Conservation (phyloP, 2,329 filamentous ascomycete species). For the Trichoderma koningiopsis region DNA sequence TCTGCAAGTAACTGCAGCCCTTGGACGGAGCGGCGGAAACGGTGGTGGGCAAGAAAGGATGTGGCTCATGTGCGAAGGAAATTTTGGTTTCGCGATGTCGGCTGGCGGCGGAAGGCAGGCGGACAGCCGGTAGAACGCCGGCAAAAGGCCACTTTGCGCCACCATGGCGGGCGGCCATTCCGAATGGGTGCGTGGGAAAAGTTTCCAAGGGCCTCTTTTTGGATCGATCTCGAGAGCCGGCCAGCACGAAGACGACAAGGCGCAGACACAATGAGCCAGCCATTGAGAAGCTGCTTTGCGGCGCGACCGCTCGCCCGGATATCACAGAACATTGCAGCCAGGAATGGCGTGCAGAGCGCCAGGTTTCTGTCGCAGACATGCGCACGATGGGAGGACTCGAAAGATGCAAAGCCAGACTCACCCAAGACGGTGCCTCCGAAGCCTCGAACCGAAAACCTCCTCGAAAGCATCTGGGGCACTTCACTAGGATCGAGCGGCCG, state of each 20-base stretch:
- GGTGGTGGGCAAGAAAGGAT: conserved; percentile 30
- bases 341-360: conserved; percentile 31
- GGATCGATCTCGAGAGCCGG: not conserved
- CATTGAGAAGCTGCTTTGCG: conserved; percentile 47
- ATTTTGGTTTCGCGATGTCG: conserved; percentile 46
- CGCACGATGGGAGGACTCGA: conserved; percentile 34
- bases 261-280: conserved; percentile 48
- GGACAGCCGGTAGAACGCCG: conserved; percentile 42
- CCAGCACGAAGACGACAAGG: conserved; percentile 25
- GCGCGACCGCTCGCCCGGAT: conserved; percentile 43
- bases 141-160: conserved; percentile 34
- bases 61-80: conserved; percentile 36
- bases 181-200: conserved; percentile 21
- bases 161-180: conserved; percentile 6
- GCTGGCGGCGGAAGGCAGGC: conserved; percentile 40
- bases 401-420: conserved; percentile 30
- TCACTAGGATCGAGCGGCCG: conserved; percentile 29
- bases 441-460: conserved; percentile 36
- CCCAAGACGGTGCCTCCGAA: conserved; percentile 31
- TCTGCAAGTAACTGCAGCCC: conserved; percentile 37
- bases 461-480: conserved; percentile 41
- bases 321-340: conserved; percentile 30
- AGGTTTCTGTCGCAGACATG: conserved; percentile 47
- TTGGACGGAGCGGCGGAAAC: conserved; percentile 32
- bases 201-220: not conserved